These are phyloP conservation scores for Sphagnum fallax DNA, from an alignment of 228 moss, liverwort and hornwort genomes.

Conservation along the genomic window DNA sequence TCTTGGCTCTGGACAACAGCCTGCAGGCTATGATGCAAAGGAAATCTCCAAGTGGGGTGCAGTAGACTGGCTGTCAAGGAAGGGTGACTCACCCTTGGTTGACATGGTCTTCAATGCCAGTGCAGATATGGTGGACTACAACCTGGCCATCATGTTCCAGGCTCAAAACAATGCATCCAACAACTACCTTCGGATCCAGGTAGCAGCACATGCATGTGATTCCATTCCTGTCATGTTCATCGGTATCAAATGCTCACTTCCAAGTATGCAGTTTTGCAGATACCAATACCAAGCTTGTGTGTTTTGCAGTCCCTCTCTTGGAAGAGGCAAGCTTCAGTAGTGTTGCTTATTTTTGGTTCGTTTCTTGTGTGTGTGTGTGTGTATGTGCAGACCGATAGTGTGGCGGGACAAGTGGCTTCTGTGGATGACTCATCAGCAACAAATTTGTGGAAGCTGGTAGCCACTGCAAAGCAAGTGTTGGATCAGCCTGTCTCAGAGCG, in stretches of 20 bases:
- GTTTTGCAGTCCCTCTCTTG: too few relatives aligned
- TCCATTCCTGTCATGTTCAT: too few relatives aligned
- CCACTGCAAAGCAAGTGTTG: slow-evolving; percentile 41
- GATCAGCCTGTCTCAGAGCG: slow-evolving; percentile 53
- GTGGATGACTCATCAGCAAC: slow-evolving; percentile 44
- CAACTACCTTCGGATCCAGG: slow-evolving; percentile 66
- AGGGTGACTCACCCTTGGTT: slow-evolving; percentile 52
- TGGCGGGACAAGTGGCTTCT: slow-evolving; percentile 29
- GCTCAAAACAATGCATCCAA: slow-evolving; percentile 35
- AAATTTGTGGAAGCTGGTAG: slow-evolving; percentile 50
- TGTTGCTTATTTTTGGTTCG: too few relatives aligned
- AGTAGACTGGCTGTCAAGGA: slow-evolving; percentile 42
- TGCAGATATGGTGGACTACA: slow-evolving; percentile 63
- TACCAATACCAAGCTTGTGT: too few relatives aligned
- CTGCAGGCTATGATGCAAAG: slow-evolving; percentile 37
- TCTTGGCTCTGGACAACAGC: slow-evolving; percentile 55
- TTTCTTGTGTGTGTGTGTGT: too few relatives aligned
- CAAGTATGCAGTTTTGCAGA: too few relatives aligned
- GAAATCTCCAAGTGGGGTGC: slow-evolving; percentile 45
- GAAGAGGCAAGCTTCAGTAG: too few relatives aligned
- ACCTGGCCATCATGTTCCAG: slow-evolving; percentile 49
- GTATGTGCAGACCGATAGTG: slow-evolving; percentile 41
- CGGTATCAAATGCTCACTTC: too few relatives aligned
- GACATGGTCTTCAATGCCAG: slow-evolving; percentile 61
- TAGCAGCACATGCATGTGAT: not conserved